A percentile compares a stretch with the other conserved stretches of the same genome.
These are phyloP conservation scores for Hevea brasiliensis DNA, from an alignment of 345 rosid species.

Conservation along the genomic window DNA sequence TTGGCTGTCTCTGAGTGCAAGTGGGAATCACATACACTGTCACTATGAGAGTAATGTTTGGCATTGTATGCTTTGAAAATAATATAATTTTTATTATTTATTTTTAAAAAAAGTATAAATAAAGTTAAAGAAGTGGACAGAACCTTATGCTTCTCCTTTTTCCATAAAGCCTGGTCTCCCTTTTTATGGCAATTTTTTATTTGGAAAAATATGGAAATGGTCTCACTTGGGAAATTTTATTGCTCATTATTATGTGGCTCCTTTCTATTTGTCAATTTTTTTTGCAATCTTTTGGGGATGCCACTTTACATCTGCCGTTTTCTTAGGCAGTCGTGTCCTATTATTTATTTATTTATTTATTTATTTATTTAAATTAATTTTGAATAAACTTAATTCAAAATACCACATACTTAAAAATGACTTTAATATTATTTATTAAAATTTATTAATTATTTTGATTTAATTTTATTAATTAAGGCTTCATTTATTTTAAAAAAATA, in stretches of 20 bases:
- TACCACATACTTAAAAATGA: no score
- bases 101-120: no score
- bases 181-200: constrained; percentile 35
- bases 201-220: constrained; percentile 9
- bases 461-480: no score
- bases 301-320: background rate
- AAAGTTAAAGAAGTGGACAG: constrained; percentile 23
- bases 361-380: no score
- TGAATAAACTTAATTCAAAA: no score
- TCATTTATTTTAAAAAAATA: no score
- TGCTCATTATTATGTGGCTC: constrained; percentile 12
- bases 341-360: no score
- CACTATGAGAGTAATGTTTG: constrained; percentile 15
- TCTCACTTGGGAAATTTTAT: background rate
- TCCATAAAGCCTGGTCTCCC: constrained; percentile 46
- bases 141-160: constrained; percentile 42
- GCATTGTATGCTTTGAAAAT: background rate
- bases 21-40: constrained; percentile 27
- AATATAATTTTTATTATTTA: no score
- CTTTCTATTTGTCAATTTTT: constrained; percentile 13
- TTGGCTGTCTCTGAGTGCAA: constrained; percentile 15
- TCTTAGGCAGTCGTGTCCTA: background rate
- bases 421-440: no score
- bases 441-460: no score
- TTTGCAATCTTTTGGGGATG: background rate